Evolutionary conservation across 2,329 filamentous ascomycete genomes (phyloP), one percentile per base, ranked within the genome.

Genomic region (Penicillium sp.): DNA sequence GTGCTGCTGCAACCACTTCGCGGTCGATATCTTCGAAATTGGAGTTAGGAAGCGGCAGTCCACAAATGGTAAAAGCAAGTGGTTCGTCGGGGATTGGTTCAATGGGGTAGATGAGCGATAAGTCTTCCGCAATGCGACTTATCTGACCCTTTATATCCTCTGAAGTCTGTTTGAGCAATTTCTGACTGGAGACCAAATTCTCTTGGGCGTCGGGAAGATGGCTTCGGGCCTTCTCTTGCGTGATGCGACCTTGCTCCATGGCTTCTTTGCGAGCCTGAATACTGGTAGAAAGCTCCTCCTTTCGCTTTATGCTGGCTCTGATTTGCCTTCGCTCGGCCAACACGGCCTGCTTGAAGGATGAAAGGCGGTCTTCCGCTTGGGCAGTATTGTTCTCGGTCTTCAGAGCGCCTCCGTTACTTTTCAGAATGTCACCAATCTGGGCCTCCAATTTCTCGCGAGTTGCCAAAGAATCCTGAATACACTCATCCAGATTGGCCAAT

Each of bases 401-500:
- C 12, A 72, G 49, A 3, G 65, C 57, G 15, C 46, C 40, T 32
- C 68, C 66, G 23, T 75, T 70, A 38, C 68, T 62, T 24, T 68
- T 61, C 6, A 78, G 58, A 33, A 76, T 69, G 3, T 61, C 57
- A 42, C 88, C 88, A 56, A 96, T 95, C 56, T 95, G 88, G n/a
- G 78, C 72, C 42, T 88, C 83, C 7, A 97, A 77, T 46, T 79
- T 78, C 52, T 87, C 82, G 12, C 87, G 83, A 0, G 89, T 95
- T 1, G 84, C 81, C 8, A 95, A 73, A 1, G 90, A 90, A 68
- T 97, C 92, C 65, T 95, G 89, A 23, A 96, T 88, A 47, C 90
- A 95, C 65, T 87, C 88, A 55, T 95, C 89, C 13, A 97, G 78
- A 50, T 91, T 95, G 5, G 88, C 86, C 9, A 97, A 77, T 52